Evolutionary conservation across 108 stramenopile species (phyloP).

Genomic region (Poteriospumella lacustris): DNA sequence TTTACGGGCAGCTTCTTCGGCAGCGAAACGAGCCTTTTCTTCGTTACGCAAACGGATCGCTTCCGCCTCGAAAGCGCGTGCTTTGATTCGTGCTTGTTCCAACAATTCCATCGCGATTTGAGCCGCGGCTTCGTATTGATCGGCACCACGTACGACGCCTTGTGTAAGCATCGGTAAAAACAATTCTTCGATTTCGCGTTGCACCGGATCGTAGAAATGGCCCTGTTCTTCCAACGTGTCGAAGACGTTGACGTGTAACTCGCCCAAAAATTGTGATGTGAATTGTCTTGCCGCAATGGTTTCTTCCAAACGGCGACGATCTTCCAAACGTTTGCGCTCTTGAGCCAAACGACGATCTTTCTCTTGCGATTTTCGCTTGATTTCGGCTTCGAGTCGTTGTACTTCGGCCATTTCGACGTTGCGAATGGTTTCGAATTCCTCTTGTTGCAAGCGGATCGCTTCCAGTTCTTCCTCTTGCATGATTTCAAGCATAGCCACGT

Average conservation of each 20-base stretch:
- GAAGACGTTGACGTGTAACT: slow-evolving; percentile 46
- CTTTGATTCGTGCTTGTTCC: slow-evolving; percentile 3
- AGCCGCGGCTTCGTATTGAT: neutral
- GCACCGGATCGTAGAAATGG: slow-evolving; percentile 54
- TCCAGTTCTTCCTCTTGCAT: slow-evolving; percentile 66
- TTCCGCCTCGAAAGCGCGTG: neutral
- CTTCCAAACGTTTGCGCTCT: slow-evolving; percentile 18
- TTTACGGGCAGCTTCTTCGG: neutral
- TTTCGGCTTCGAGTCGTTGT: slow-evolving; percentile 61
- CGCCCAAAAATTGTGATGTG: slow-evolving; percentile 9
- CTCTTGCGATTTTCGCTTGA: slow-evolving; percentile 44
- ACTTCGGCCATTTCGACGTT: slow-evolving; percentile 62
- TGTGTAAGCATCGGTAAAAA: slow-evolving; percentile 42
- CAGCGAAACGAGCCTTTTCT: neutral
- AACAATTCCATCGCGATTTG: slow-evolving; percentile 16
- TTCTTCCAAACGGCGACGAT: slow-evolving; percentile 4
- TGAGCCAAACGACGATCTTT: slow-evolving; percentile 43
- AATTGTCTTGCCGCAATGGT: neutral
- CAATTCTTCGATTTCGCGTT: slow-evolving; percentile 40
- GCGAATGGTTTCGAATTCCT: slow-evolving; percentile 53
- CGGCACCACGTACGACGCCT: neutral
- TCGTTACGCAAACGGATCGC: neutral
- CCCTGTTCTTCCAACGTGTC: slow-evolving; percentile 42
- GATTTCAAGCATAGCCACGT: slow-evolving; percentile 58
- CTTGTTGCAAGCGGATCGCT: slow-evolving; percentile 51